Evolutionary conservation across 2,329 filamentous ascomycete species (phyloP), one percentile per base, ranked within the genome.

Genomic region (Tolypocladium endophyticum): DNA sequence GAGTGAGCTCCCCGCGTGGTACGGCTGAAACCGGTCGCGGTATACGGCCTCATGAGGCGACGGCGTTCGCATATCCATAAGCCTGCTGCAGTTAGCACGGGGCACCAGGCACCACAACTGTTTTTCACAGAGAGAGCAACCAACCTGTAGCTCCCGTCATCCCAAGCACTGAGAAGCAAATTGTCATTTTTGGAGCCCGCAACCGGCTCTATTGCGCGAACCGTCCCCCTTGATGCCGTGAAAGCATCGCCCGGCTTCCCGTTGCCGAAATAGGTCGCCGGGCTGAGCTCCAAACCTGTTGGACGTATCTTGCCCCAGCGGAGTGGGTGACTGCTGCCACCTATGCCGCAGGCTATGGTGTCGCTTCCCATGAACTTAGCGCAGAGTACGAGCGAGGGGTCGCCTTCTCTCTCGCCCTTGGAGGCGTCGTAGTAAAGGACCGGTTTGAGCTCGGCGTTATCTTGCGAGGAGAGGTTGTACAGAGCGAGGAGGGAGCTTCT

Each of bases 11-110:
- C 76, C 73, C 18, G 74, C 69, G 36, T 77, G 73, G 60, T 73
- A 74, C 0, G 80, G 73, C 60, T 82, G 76, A 61, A 81, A 78
- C 59, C 79, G 77, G 64, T 84, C 81, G 43, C 81, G 77, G 65
- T 81, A 84, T 9, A 81, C 65, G 11, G 73, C 71, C 58, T 82
- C 80, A 36, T 76, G 70, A 1, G 73, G 61, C 0, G 75, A 79
- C 0, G 79, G 75, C 0, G 79, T 79, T 16, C 81, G 77, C 2
- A 81, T 65, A 62, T 84, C 81, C 60, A 77, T 73, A 1, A 83
- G 76, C 72, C 20, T 54, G 38, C n/a, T 16, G 20, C 30, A 9
- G 12, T 36, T 35, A 35, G 30, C 50, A 36, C 50, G 6, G 47
- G 30, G 5, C 25, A 33, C 47, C 35, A 4, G 12, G 7, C 7